Percentiles rank a stretch among this genome's conserved stretches.
Conservation (phyloP, 148 eudicot genomes). For the Vaccinium darrowii region DNA sequence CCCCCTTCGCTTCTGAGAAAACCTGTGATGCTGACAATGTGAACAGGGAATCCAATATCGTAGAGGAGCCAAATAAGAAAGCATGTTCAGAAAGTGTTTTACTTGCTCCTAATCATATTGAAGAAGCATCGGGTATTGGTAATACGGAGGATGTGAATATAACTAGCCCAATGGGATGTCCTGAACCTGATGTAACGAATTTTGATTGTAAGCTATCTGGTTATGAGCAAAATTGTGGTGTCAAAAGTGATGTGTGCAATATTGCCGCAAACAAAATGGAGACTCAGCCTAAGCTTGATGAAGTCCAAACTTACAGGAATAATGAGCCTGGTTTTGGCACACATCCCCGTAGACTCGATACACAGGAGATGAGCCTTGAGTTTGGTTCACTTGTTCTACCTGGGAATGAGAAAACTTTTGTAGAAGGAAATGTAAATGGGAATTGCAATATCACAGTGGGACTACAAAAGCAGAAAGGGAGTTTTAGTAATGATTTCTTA, state of each 20-base stretch:
- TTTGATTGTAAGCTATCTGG: slow-evolving; percentile 25
- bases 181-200: slow-evolving; percentile 24
- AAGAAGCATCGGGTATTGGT: slow-evolving; percentile 20
- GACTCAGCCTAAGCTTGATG: slow-evolving; percentile 29
- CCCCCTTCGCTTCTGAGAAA: slow-evolving; percentile 24
- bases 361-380: slow-evolving; percentile 31
- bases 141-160: slow-evolving; percentile 22
- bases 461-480: slow-evolving; percentile 36
- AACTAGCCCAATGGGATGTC: slow-evolving; percentile 15
- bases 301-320: slow-evolving; percentile 29
- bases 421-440: slow-evolving; percentile 36
- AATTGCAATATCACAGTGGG: slow-evolving; percentile 33
- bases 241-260: slow-evolving; percentile 26
- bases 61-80: slow-evolving; percentile 21
- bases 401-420: slow-evolving; percentile 35
- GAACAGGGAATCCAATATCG: slow-evolving; percentile 9
- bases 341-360: slow-evolving; percentile 24
- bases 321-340: slow-evolving; percentile 29
- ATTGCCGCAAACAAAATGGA: slow-evolving; percentile 27
- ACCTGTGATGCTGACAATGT: slow-evolving; percentile 21
- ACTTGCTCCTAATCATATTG: slow-evolving; percentile 23
- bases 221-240: slow-evolving; percentile 24
- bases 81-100: slow-evolving; percentile 29
- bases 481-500: slow-evolving; percentile 37
- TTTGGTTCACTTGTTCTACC: slow-evolving; percentile 33